These are phyloP conservation scores for Immersiella caudata DNA, from an alignment of 495 filamentous ascomycete species.

Conservation along the genomic window DNA sequence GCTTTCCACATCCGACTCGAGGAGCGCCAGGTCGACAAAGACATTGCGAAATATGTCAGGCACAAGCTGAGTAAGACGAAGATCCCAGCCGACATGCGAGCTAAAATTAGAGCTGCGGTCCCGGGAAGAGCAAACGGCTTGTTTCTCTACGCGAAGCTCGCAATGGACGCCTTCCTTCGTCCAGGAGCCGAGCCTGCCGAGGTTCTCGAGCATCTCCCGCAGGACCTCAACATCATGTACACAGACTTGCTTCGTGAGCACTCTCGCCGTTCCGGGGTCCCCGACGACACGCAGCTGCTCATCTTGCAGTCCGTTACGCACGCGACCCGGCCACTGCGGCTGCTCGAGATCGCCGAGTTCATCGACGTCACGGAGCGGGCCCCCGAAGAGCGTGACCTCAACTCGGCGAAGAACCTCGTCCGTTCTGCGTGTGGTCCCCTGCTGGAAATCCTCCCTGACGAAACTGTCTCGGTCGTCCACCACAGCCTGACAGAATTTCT, in stretches of 20 bases:
- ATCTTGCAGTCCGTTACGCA: conserved; percentile 55
- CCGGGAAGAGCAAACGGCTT: conserved; percentile 37
- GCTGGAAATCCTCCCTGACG: conserved; percentile 53
- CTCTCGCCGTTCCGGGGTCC: conserved; percentile 37
- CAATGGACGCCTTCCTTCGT: conserved; percentile 48
- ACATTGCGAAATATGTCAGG: conserved; percentile 47
- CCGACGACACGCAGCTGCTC: conserved; percentile 45
- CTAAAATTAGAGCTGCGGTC: conserved; percentile 26
- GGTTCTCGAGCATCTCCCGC: conserved; percentile 36
- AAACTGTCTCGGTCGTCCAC: conserved; percentile 54
- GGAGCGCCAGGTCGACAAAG: conserved; percentile 42
- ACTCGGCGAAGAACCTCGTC: conserved; percentile 33
- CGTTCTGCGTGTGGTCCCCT: conserved; percentile 51
- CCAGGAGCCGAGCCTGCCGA: conserved; percentile 24
- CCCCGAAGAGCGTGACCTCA: conserved; percentile 10
- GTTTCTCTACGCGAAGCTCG: conserved; percentile 53
- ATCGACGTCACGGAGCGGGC: conserved; percentile 31
- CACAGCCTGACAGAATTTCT: conserved; percentile 61
- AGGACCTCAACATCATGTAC: conserved; percentile 52
- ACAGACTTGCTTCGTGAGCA: conserved; percentile 47
- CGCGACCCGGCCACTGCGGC: conserved; percentile 52
- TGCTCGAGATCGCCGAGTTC: conserved; percentile 52
- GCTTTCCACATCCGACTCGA: conserved; percentile 42
- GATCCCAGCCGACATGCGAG: conserved; percentile 21
- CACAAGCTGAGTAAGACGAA: conserved; percentile 22